phyloP scores from a whole-genome alignment of 1,139 yeast species.

The Saccharomyces hybrid region DNA sequence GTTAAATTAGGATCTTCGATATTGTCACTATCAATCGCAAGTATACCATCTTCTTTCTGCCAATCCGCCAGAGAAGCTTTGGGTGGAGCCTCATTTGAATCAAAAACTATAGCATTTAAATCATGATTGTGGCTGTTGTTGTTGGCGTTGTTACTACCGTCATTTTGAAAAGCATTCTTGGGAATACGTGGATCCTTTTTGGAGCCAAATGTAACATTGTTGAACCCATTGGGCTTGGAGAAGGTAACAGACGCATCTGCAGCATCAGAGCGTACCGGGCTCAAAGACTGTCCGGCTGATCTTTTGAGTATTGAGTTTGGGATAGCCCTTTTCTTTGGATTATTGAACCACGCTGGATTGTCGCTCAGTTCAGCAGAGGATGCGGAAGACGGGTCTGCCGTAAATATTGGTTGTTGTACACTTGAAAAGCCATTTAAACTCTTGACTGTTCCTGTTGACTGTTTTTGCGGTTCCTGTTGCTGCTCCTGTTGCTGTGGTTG shows the following conservation, averaged over 20 bases:
- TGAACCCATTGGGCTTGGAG: slow-evolving; percentile 21
- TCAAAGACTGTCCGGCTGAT: slow-evolving; percentile 17
- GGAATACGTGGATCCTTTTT: slow-evolving; percentile 24
- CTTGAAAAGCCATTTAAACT: neutral
- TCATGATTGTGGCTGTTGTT: slow-evolving; percentile 25
- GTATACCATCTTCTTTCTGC: slow-evolving; percentile 2
- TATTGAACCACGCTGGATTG: slow-evolving; percentile 7
- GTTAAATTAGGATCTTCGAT: neutral
- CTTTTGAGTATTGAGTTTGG: slow-evolving; percentile 1
- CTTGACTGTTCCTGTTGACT: slow-evolving; percentile 10
- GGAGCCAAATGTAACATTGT: slow-evolving; percentile 34
- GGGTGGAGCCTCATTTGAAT: slow-evolving; percentile 13
- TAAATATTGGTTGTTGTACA: neutral
- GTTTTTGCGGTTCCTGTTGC: neutral
- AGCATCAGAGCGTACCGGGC: slow-evolving; percentile 3
- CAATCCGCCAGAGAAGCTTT: slow-evolving; percentile 4
- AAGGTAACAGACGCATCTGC: neutral
- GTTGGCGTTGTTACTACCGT: slow-evolving; percentile 10
- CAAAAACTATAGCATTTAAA: slow-evolving; percentile 23
- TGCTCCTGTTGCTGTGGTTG: too few species aligned
- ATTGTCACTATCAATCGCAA: neutral
- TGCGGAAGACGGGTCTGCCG: neutral
- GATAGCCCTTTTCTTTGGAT: slow-evolving; percentile 1
- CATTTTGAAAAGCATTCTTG: slow-evolving; percentile 3
- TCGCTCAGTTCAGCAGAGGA: neutral